phyloP scores from a whole-genome alignment of 257 asterid genomes.

The Misopates orontium region DNA sequence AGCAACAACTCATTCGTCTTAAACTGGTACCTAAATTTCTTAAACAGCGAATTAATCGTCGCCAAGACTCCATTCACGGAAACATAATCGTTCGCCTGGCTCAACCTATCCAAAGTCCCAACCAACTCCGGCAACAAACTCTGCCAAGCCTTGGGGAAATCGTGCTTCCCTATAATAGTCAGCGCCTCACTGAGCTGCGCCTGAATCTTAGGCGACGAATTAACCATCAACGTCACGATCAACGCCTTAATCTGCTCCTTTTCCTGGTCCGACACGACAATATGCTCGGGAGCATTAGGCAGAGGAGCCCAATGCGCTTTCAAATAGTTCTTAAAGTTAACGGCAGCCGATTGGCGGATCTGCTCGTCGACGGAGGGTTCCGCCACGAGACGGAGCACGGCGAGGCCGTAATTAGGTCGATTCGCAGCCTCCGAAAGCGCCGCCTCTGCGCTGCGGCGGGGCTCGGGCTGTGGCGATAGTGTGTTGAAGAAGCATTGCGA shows the following conservation, averaged over 20 bases:
- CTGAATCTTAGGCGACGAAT: constrained; percentile 57
- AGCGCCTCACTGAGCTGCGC: constrained; percentile 88
- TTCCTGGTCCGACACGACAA: constrained; percentile 55
- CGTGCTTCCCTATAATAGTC: constrained; percentile 74
- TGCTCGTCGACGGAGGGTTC: constrained; percentile 76
- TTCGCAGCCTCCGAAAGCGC: constrained; percentile 65
- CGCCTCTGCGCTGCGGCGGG: constrained; percentile 76
- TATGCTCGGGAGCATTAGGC: constrained; percentile 34
- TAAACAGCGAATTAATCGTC: constrained; percentile 66
- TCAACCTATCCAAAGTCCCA: constrained; percentile 49
- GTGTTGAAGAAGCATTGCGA: constrained; percentile 84
- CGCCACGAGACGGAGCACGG: constrained; percentile 82
- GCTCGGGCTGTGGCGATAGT: constrained; percentile 71
- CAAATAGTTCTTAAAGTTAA: constrained; percentile 80
- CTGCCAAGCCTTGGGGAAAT: constrained; percentile 79
- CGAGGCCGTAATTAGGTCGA: constrained; percentile 69
- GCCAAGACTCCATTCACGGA: constrained; percentile 80
- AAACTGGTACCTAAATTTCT: constrained; percentile 73
- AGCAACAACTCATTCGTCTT: constrained; percentile 67
- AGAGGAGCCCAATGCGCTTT: constrained; percentile 65
- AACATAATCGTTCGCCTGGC: constrained; percentile 65
- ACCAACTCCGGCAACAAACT: constrained; percentile 79
- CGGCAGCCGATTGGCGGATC: constrained; percentile 93
- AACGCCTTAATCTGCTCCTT: constrained; percentile 78
- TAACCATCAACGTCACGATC: constrained; percentile 69